A percentile compares a stretch with the other conserved stretches of the same genome.
Evolutionary conservation across 768 basidiomycete genomes (phyloP).

Genomic region (Leccinum barrowsii): DNA sequence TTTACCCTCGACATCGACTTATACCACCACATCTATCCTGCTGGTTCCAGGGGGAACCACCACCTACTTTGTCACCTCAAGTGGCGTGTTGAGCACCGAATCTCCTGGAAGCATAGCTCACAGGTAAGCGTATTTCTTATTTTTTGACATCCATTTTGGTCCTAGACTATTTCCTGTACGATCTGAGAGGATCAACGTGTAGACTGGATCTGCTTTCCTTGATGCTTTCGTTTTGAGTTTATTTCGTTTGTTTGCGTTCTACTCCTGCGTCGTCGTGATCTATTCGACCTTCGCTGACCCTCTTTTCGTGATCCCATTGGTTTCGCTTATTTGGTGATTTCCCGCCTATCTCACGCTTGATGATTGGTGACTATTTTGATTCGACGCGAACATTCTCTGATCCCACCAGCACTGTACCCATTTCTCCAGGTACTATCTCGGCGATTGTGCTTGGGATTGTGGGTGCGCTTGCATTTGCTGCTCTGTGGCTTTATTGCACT

Average conservation of each 20-base stretch:
- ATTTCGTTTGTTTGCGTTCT: constrained; percentile 8
- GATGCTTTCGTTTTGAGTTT: not conserved
- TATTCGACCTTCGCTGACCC: constrained; percentile 14
- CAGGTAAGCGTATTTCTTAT: constrained; percentile 15
- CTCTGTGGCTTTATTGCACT: constrained; percentile 32
- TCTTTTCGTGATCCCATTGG: constrained; percentile 14
- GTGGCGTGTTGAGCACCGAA: constrained; percentile 23
- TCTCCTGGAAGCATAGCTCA: not conserved
- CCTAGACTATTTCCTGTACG: constrained; percentile 1
- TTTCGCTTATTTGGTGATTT: constrained; percentile 9
- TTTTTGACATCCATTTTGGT: not conserved
- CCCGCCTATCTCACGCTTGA: constrained; percentile 1
- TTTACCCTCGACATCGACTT: constrained; percentile 16
- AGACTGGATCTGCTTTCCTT: constrained; percentile 6
- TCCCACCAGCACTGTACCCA: constrained; percentile 5
- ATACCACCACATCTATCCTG: constrained; percentile 18
- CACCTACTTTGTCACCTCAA: constrained; percentile 21
- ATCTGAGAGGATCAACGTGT: constrained; percentile 10
- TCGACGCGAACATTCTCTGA: constrained; percentile 5
- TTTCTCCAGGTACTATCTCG: constrained; percentile 24
- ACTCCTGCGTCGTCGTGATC: constrained; percentile 19
- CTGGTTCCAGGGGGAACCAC: constrained; percentile 10
- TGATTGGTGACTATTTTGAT: constrained; percentile 2
- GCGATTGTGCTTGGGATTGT: constrained; percentile 25
- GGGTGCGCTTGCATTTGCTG: constrained; percentile 25